Base-by-base conservation (phyloP, 352 stramenopile genomes). In the Globisporangium abappressorium region DNA sequence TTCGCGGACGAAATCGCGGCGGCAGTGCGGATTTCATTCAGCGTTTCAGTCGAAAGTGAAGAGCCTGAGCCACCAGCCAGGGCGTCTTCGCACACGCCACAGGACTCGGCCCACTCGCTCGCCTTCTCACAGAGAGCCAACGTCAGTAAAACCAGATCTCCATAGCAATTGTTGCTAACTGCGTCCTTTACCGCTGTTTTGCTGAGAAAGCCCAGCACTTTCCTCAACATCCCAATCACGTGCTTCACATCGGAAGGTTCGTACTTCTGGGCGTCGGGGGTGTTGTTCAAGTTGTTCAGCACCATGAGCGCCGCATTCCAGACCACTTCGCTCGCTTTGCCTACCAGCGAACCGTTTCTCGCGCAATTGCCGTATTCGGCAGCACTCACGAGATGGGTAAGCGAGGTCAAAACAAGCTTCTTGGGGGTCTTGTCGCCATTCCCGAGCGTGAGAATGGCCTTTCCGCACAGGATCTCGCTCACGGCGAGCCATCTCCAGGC, bases 281-380 rank as follows among this genome's bases (percentile, higher is more conserved):
- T 66, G 9, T 22, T 62, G 38, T 61, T 61, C 56, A 64, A 75
- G 30, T 30, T 62, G 38, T 43, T 34, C 47, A 85, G 75, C 18
- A 46, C 73, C 3, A 66, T 77, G 15, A 93, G 68, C 2, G 75
- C 74, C 3, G 80, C 78, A 56, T 97, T 97, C 92, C 91, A 98
- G 1, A 93, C 71, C 2, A 90, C 68, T 74, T 91, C 75, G 9
- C 80, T 81, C 0, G 84, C 79, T 64, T 85, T 85, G 38, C 75
- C 51, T 18, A 87, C 64, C 0, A 95, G 30, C 2, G 61, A 24
- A 0, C 63, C 34, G 0, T 75, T 65, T 6, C 65, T 71, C 0
- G 77, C 73, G 5, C 68, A 74, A 2, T 71, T 65, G 0, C 67
- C 78, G 55, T 84, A 91, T 36, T 81, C 72, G 1, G 73, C 74